phyloP scores from a whole-genome alignment of 2,329 filamentous ascomycete species.

The Celoporthe dispersa region DNA sequence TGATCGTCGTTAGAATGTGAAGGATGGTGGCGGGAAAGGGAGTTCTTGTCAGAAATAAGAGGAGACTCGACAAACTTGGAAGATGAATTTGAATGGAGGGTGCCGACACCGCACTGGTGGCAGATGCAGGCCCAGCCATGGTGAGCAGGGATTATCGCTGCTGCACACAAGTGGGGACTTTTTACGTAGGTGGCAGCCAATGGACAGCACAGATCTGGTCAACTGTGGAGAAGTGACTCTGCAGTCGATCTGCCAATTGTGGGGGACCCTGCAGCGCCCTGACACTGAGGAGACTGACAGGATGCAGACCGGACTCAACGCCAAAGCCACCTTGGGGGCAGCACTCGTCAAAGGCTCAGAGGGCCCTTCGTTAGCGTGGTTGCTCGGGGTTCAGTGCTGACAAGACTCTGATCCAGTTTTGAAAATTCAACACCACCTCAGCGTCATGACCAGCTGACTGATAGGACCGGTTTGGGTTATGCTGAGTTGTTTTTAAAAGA shows the following conservation, averaged over 20 bases:
- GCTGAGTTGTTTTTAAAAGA: not conserved
- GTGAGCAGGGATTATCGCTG: constrained; percentile 5
- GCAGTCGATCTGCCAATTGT: constrained; percentile 15
- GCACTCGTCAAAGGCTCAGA: not conserved
- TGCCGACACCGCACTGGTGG: constrained; percentile 26
- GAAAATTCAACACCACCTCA: not conserved
- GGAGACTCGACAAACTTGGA: constrained; percentile 22
- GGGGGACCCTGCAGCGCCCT: constrained; percentile 14
- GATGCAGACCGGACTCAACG: not conserved
- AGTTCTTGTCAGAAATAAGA: not conserved
- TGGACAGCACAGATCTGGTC: constrained; percentile 4
- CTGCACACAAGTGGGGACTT: constrained; percentile 11
- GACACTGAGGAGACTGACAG: not conserved
- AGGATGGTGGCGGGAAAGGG: not conserved
- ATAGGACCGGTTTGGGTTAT: not conserved
- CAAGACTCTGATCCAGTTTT: not conserved
- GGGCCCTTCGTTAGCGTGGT: not conserved
- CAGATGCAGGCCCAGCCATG: constrained; percentile 18
- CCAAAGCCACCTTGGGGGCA: not conserved
- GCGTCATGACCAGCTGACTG: not conserved
- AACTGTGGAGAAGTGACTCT: constrained; percentile 7
- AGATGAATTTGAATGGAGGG: constrained; percentile 22
- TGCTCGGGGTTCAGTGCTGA: not conserved
- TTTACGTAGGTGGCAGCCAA: constrained; percentile 25
- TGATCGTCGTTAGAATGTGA: not conserved